Evolutionary conservation across 495 filamentous ascomycete genomes (phyloP), one percentile per base, ranked within the genome.

Genomic region (Penicillium macrosclerotiorum): DNA sequence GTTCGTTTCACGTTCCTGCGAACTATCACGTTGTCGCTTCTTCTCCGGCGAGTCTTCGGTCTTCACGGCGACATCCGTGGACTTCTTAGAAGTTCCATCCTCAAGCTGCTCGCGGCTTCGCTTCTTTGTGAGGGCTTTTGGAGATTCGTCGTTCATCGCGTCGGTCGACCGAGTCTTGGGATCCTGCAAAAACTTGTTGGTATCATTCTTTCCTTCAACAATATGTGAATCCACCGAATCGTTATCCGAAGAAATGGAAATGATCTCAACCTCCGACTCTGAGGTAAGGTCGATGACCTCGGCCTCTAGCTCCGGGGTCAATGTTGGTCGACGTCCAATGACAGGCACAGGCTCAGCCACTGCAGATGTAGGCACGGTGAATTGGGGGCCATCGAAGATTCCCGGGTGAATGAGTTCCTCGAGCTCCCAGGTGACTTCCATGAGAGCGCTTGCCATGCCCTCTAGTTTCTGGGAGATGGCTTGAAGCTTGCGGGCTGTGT

Each of bases 71-170:
- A 14, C 38, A 12, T 34, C 33, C 5, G 54, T 40, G 13, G 35
- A n/a, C 16, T 52, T 40, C 43, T 67, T 61, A 1, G 55, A 30
- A 11, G 47, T 46, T 17, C 73, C 75, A 27, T 67, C 63, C 46
- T 78, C 73, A 24, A 79, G 57, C 38, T 78, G 72, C 34, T 79
- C 77, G 34, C 69, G 47, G 52, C 76, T 80, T 39, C 77, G 58
- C 51, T 80, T 80, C 60, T 76, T 79, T 48, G 64, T 71, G 6
- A 59, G 47, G 12, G 45, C 55, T 13, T 64, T 61, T 4, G 42
- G 19, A 12, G 44, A 32, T 12, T 51, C 54, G 22, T 54, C 50
- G 30, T 49, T 56, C 47, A 39, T 42, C 43, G 14, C 12, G 37
- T 14, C 19, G 37, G 31, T 24, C 29, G 9, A 19, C 18, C 12